Conservation (phyloP, 495 filamentous ascomycete species). For the Tuber borchii region DNA sequence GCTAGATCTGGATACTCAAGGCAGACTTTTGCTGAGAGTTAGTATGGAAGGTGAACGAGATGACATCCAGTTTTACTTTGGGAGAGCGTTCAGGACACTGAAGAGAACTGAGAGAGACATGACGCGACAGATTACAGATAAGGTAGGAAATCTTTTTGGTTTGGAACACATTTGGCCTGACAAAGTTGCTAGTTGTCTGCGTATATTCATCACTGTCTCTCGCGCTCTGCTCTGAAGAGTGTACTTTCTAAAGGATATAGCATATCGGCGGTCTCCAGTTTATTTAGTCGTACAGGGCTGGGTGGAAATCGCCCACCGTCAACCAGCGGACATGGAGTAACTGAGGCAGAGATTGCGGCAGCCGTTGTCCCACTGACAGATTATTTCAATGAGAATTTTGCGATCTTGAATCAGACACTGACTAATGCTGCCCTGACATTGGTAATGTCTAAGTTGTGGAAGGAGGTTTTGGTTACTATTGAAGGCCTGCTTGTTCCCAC, state of each 20-base stretch:
- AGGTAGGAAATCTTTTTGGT: conserved; percentile 54
- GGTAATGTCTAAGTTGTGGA: conserved; percentile 98
- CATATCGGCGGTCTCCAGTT: conserved; percentile 70
- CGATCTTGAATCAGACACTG: conserved; percentile 93
- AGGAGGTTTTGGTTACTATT: conserved; percentile 87
- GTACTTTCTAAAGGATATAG: conserved; percentile 66
- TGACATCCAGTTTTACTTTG: conserved; percentile 98
- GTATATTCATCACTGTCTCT: conserved; percentile 87
- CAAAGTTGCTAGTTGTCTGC: conserved; percentile 62
- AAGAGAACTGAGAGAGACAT: conserved; percentile 96
- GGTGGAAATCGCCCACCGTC: conserved; percentile 48
- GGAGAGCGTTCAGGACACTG: conserved; percentile 87
- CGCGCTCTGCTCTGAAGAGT: conserved; percentile 65
- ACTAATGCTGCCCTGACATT: conserved; percentile 89
- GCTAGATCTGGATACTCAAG: conserved; percentile 95
- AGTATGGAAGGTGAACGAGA: conserved; percentile 99
- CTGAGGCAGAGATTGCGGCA: conserved; percentile 66
- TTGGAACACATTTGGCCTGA: not conserved
- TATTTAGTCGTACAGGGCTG: conserved; percentile 56
- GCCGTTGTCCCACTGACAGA: conserved; percentile 83
- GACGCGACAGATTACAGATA: conserved; percentile 95
- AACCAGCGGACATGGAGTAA: conserved; percentile 53
- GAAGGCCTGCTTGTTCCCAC: conserved; percentile 89
- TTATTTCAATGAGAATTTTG: conserved; percentile 99
- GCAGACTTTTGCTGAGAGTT: conserved; percentile 76